phyloP scores from a whole-genome alignment of 75 land plant genomes.

The Pseudotsuga menziesii region DNA sequence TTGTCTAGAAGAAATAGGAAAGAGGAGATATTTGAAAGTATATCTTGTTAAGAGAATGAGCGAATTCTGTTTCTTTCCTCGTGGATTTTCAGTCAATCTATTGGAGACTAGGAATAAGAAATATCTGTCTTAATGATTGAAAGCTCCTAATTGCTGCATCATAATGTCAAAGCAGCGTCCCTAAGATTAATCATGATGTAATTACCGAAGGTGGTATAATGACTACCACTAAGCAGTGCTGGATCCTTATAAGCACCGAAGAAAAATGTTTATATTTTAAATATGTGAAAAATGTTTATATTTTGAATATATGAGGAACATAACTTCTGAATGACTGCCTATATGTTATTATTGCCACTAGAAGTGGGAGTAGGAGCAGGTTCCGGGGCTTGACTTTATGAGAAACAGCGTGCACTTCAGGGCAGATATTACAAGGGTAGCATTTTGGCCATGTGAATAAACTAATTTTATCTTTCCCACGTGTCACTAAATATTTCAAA shows the following conservation, averaged over 20 bases:
- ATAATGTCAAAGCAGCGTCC: not conserved
- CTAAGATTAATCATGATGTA: not conserved
- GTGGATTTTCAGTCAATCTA: not conserved
- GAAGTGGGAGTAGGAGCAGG: not conserved
- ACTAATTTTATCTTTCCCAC: not conserved
- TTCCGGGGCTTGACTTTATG: not conserved
- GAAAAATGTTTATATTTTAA: slow-evolving; percentile 2
- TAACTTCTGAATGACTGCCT: not conserved
- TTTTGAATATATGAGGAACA: not conserved
- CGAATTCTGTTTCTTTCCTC: not conserved
- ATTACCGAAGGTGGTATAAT: not conserved
- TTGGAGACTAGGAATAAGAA: too few relatives aligned
- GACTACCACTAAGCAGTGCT: not conserved
- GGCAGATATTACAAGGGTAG: not conserved
- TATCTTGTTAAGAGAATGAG: not conserved
- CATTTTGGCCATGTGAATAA: not conserved
- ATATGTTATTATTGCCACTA: not conserved
- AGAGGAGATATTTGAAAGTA: not conserved
- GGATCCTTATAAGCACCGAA: not conserved
- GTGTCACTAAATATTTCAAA: too few relatives aligned
- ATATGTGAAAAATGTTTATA: slow-evolving; percentile 4
- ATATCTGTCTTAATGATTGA: too few relatives aligned
- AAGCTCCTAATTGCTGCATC: not conserved
- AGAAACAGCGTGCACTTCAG: not conserved
- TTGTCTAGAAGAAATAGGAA: not conserved